Base-by-base conservation (phyloP, 1,284 basidiomycete genomes). In the Austropuccinia psidii region DNA sequence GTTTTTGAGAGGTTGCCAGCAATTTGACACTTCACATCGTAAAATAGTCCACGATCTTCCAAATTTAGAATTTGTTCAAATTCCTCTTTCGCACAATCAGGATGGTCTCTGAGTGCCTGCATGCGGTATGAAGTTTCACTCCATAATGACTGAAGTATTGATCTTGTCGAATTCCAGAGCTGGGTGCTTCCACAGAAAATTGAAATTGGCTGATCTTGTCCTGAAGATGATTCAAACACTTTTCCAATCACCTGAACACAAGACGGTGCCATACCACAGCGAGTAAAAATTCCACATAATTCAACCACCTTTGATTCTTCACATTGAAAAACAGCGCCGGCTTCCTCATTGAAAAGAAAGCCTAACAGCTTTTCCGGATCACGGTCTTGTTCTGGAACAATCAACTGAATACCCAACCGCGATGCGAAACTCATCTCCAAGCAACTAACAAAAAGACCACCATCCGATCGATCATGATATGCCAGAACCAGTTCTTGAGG, bases 391-490 rank as follows among this genome's bases (percentile, higher is more conserved):
- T 90, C 87, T 31, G 94, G 82, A 65, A 85, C 84, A 13, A 19
- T 45, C 70, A 94, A 80, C 69, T 88, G 84, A 35, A 88, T 85
- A 37, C 96, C 96, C 11, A 87, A 85, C 67, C 89, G 87, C 29
- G 93, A 94, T 6, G 95, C 93, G 78, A 98, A 98, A 54, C 87
- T 86, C 96, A 98, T 98, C 82, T 98, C 96, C n/a, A 85, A 88
- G 37, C 97, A 80, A 4, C 94, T 90, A 0, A 91, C 89, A 81
- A 98, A 89, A 41, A 99, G 83, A 55, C 95, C 96, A 72, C 96
- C 96, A 79, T 99, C 96, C 0, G 95, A 98, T 24, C 95, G 88
- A 82, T 99, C 96, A 81, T 98, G 96, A 81, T 98, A 98, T 0
- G 96, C 94, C 47, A 98, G 84, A 0, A 98, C 87, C 21, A 57